A percentile compares a stretch with the other conserved stretches of the same genome.
Evolutionary conservation across 2,329 filamentous ascomycete species (phyloP).

Genomic region (Fusarium sp.): DNA sequence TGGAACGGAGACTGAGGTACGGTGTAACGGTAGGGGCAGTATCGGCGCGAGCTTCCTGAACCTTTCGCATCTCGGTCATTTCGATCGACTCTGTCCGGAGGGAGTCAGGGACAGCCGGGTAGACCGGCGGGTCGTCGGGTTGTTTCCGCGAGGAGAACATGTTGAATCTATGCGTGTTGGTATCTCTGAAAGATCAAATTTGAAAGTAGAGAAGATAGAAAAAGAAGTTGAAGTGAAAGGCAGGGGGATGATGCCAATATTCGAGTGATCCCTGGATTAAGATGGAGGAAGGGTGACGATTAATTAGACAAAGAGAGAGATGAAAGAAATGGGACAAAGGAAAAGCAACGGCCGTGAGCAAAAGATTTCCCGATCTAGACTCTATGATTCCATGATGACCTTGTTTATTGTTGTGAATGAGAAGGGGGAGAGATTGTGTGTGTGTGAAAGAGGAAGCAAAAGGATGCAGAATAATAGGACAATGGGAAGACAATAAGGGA

Average conservation of each 20-base stretch:
- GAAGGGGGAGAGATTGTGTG: conserved; percentile 14
- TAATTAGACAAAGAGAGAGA: conserved; percentile 24
- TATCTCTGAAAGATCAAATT: conserved; percentile 30
- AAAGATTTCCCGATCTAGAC: conserved; percentile 29
- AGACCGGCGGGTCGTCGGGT: conserved; percentile 43
- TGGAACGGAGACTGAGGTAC: conserved; percentile 88
- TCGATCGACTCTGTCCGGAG: conserved; percentile 52
- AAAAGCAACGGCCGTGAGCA: conserved; percentile 27
- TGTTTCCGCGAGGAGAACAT: conserved; percentile 52
- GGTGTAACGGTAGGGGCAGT: conserved; percentile 81
- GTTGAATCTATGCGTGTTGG: conserved; percentile 46
- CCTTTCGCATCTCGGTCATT: conserved; percentile 46
- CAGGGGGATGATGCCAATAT: conserved; percentile 6
- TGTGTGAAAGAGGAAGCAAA: conserved; percentile 9
- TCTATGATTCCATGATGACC: conserved; percentile 42
- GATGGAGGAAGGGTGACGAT: conserved; percentile 23
- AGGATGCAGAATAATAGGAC: conserved; percentile 27
- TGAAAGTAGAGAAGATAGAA: conserved; percentile 15
- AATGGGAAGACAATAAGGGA: conserved; percentile 39
- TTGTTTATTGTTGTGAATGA: conserved; percentile 25
- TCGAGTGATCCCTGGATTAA: conserved; percentile 16
- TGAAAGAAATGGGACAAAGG: conserved; percentile 34
- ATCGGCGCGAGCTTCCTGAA: conserved; percentile 54
- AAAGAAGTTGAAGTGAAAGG: conserved; percentile 1
- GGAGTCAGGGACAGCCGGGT: conserved; percentile 52